Percentiles rank a stretch among this genome's conserved stretches.
Conservation (phyloP, 2,329 filamentous ascomycete species). For the Colletotrichum limetticola region DNA sequence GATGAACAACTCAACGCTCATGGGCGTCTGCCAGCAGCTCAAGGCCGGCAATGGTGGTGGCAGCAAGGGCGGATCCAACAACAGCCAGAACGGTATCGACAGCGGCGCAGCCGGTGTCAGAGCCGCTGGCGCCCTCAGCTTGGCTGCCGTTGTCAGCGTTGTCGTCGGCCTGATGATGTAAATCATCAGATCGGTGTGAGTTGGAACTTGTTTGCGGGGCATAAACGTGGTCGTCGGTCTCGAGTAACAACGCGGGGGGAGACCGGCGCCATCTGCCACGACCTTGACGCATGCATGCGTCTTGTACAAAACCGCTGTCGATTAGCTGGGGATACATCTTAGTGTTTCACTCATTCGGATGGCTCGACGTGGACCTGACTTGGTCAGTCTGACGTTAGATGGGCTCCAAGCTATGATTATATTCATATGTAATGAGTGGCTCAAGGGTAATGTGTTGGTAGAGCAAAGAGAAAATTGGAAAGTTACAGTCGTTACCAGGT, state of each 20-base stretch:
- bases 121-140: conserved; percentile 20
- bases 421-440: conserved; percentile 31
- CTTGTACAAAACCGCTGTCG: conserved; percentile 26
- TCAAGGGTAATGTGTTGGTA: conserved; percentile 29
- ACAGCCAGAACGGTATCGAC: conserved; percentile 29
- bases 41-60: conserved; percentile 20
- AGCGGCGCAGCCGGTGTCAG: conserved; percentile 23
- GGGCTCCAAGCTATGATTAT: conserved; percentile 24
- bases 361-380: conserved; percentile 20
- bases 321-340: conserved; percentile 13
- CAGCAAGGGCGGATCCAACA: conserved; percentile 12
- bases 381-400: conserved; percentile 15
- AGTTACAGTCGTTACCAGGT: conserved; percentile 31
- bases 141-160: conserved; percentile 24
- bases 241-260: conserved; percentile 1
- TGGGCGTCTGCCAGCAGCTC: conserved; percentile 35
- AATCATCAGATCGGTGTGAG: not conserved
- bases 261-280: conserved; percentile 8
- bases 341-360: conserved; percentile 31
- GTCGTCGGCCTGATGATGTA: conserved; percentile 31
- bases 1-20: conserved; percentile 48
- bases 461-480: conserved; percentile 29
- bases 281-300: conserved; percentile 4
- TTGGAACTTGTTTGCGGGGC: not conserved
- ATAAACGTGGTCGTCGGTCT: conserved; percentile 2